Evolutionary conservation across 2,329 filamentous ascomycete species (phyloP), one percentile per base, ranked within the genome.

Genomic region (Hypoxylon sp.): DNA sequence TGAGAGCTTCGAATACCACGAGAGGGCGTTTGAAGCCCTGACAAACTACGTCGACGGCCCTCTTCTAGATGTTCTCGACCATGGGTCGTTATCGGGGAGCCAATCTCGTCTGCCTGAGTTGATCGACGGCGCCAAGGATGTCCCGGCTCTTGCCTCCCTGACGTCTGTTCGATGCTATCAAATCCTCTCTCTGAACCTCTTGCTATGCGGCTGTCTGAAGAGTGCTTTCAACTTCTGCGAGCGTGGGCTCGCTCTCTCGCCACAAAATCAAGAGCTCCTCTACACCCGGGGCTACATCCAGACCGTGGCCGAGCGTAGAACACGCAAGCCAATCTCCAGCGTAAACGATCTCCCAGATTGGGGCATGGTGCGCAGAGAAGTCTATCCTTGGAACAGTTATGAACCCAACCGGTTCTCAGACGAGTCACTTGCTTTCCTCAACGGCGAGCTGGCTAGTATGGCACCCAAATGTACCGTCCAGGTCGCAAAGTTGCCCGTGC

Each of bases 391-490:
- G 87, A 89, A 89, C 69, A 71, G 77, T 1, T 77, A 87, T 67
- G 87, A 89, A 69, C 85, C 89, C 3, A 87, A 93, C 69, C 85
- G 90, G 18, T 88, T 88, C 68, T 85, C 88, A 3, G 76, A 83
- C 29, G 86, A 88, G 65, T 88, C 89, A 1, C 77, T 98, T 20
- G 75, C 81, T 0, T 81, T 88, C 47, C 78, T 98, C 40, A 98
- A 98, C 70, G 74, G 78, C 18, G 80, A 88, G 64, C 81, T 97
- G 65, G 76, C 80, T 21, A 74, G 77, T 2, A 86, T 92, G 52
- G 92, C 92, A 0, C 89, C 92, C 0, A 94, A 92, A 69, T 90
- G 94, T 59, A 90, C 91, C 62, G 90, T 96, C 24, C 84, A 86
- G 55, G 88, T 89, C 2, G 87, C 92, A 0, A 83, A 88, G 26